Conservation (phyloP, 225 moss, liverwort and hornwort genomes). For the Pseudoscleropodium purum region DNA sequence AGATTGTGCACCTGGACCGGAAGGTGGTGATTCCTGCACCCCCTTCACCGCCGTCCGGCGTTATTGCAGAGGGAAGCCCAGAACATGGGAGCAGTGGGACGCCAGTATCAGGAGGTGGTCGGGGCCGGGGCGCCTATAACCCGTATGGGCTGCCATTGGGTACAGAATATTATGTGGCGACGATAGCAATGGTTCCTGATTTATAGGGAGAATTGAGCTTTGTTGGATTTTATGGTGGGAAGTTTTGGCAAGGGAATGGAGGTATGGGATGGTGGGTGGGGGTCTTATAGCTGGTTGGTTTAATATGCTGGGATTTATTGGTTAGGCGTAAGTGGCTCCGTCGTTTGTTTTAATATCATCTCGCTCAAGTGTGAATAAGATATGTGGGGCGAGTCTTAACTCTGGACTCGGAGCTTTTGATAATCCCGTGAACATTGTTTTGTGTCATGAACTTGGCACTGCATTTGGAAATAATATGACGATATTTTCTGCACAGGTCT, state of each 20-base stretch:
- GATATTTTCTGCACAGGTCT: background rate
- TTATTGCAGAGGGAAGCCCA: slow-evolving; percentile 16
- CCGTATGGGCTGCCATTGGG: slow-evolving; percentile 55
- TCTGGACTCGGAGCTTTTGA: background rate
- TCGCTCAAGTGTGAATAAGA: slow-evolving; percentile 25
- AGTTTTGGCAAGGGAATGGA: background rate
- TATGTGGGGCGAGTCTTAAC: background rate
- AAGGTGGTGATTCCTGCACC: slow-evolving; percentile 33
- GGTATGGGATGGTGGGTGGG: background rate
- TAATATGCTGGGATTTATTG: slow-evolving; percentile 17
- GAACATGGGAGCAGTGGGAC: slow-evolving; percentile 11
- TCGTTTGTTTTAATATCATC: background rate
- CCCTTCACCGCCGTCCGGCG: slow-evolving; percentile 7
- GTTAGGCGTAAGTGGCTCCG: background rate
- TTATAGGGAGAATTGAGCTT: slow-evolving; percentile 4
- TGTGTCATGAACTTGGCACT: slow-evolving; percentile 31
- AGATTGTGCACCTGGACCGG: slow-evolving; percentile 73
- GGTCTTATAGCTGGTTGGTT: background rate
- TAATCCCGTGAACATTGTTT: slow-evolving; percentile 14
- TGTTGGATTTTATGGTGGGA: background rate
- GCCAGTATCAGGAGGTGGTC: background rate
- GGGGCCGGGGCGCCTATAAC: slow-evolving; percentile 30
- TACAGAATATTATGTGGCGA: slow-evolving; percentile 56
- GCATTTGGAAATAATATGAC: slow-evolving; percentile 10
- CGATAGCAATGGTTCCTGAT: slow-evolving; percentile 81